Evolutionary conservation across 179 eudicot species (phyloP), one percentile per base, ranked within the genome.

Genomic region (Carnegiea gigantea): DNA sequence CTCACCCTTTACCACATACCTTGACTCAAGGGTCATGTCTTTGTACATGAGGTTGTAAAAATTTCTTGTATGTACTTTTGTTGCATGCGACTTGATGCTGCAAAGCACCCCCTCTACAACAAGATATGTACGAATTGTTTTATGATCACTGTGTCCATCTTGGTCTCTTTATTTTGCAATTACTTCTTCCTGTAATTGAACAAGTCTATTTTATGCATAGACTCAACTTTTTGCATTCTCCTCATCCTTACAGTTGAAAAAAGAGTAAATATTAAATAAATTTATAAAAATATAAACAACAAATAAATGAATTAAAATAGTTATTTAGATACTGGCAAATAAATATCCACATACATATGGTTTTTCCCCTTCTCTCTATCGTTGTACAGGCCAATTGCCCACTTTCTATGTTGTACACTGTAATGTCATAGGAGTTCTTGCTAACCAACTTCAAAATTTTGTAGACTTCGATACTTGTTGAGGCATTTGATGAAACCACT

Each of bases 331-430:
- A 40, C 80, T 43, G 2, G 78, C 71, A 78, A 60, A 77, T 5
- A 60, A 77, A 77, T 40, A 44, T 20, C 73, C 43, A 2, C 40
- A 23, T 53, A 77, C 5, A 64, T 77, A 64, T 6, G 73, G 14
- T 64, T 78, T 73, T 62, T 57, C 80, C 60, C 43, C 44, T 78
- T 44, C 28, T 67, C 28, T 9, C 15, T 54, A 7, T 20, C 68
- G 1, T 76, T 57, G 53, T 75, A 28, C 49, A 76, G 57, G 9
- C 33, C 17, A 1, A 10, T 76, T 11, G 46, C 79, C 15, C 53
- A 48, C 53, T 48, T 48, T 48, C 15, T 11, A 48, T 48, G 0
- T 48, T 48, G 53, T 1, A 54, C 79, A n/a, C 70, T 15, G 24
- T 64, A 20, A 26, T 76, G 21, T 1, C 20, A 18, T 28, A 54